These are phyloP conservation scores for Cenchrus americanus DNA, from an alignment of 176 grass and related monocot genomes.

Conservation along the genomic window DNA sequence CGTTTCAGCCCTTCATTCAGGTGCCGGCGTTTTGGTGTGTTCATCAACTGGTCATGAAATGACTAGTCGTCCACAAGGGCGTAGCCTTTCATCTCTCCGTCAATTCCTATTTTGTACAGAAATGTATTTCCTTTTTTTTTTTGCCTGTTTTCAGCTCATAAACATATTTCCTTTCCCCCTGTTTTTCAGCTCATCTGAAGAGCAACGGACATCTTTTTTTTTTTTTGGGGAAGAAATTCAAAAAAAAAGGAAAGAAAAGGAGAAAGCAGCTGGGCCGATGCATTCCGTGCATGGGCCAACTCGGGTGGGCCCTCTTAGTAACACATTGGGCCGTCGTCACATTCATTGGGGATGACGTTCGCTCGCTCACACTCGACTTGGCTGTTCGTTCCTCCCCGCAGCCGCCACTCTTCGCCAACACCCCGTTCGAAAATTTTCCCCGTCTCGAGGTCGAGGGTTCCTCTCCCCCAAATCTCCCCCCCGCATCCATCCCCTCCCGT, in stretches of 20 bases:
- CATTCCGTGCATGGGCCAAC: neutral
- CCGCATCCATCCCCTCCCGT: neutral
- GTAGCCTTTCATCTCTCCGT: neutral
- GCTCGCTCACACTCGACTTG: too few species aligned
- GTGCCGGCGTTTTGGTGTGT: neutral
- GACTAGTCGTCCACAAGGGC: neutral
- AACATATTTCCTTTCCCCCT: neutral
- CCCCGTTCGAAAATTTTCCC: conserved; percentile 17
- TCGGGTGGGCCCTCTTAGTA: neutral
- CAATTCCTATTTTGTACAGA: neutral
- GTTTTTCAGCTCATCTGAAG: neutral
- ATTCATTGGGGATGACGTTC: neutral
- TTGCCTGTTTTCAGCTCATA: too few species aligned
- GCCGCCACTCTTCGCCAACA: too few species aligned
- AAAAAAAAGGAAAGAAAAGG: neutral
- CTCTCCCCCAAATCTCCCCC: neutral
- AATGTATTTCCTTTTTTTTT: neutral
- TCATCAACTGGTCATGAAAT: neutral
- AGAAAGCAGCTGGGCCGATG: neutral
- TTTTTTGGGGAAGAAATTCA: too few species aligned
- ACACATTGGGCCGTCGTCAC: neutral
- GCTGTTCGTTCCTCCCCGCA: too few species aligned
- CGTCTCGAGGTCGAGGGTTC: neutral
- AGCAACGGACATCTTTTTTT: too few species aligned
- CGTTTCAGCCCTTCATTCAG: neutral